phyloP scores from a whole-genome alignment of 306 rosid genomes.

The Hippophae gyantsensis region DNA sequence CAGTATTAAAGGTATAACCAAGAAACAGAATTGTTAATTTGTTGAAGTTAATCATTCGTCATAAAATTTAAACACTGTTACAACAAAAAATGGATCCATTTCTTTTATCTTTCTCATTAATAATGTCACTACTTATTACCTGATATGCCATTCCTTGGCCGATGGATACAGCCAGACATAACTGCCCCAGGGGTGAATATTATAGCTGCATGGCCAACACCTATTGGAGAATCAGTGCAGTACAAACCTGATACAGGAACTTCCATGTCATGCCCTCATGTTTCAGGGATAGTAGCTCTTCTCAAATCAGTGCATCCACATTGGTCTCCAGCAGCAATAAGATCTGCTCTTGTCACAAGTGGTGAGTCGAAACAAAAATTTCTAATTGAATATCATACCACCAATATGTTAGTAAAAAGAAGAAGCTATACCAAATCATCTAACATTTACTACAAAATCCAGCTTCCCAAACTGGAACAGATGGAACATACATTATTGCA shows the following conservation, averaged over 20 bases:
- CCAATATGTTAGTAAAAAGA: too few species aligned
- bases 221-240: slow-evolving; percentile 14
- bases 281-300: slow-evolving; percentile 39
- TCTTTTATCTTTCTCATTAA: too few species aligned
- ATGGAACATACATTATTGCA: slow-evolving; percentile 6
- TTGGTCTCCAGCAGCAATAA: slow-evolving; percentile 49
- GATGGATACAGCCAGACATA: slow-evolving; percentile 36
- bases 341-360: slow-evolving; percentile 36
- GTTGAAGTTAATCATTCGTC: background rate
- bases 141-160: background rate
- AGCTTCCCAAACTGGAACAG: too few species aligned
- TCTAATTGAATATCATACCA: too few species aligned
- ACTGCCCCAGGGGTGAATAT: slow-evolving; percentile 45
- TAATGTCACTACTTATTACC: background rate
- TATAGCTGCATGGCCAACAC: slow-evolving; percentile 45
- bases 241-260: slow-evolving; percentile 55
- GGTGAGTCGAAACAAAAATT: too few species aligned
- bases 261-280: slow-evolving; percentile 53
- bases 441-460: too few species aligned
- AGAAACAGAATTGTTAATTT: background rate
- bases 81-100: too few species aligned
- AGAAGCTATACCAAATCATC: too few species aligned
- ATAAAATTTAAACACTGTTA: too few species aligned
- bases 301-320: slow-evolving; percentile 42
- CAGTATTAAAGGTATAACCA: slow-evolving; percentile 40